Evolutionary conservation across 1,284 basidiomycete genomes (phyloP).

Genomic region (Moniliophthora roreri): DNA sequence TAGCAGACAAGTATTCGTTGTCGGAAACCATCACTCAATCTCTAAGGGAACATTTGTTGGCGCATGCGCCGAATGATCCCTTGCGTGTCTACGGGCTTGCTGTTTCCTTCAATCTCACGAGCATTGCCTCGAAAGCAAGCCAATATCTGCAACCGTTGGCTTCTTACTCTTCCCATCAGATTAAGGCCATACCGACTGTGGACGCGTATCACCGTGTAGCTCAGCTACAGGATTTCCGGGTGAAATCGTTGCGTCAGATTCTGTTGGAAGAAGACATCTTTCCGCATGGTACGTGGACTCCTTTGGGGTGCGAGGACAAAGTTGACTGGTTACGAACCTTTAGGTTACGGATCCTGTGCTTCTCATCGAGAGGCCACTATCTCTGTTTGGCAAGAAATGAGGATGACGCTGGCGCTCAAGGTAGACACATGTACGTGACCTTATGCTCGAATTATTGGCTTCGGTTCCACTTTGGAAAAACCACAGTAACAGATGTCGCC

Average conservation of each 20-base stretch:
- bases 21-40: conserved; percentile 37
- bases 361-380: conserved; percentile 44
- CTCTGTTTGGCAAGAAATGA: conserved; percentile 47
- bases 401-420: conserved; percentile 39
- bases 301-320: neutral
- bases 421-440: conserved; percentile 50
- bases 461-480: conserved; percentile 1
- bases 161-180: conserved; percentile 49
- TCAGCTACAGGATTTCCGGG: conserved; percentile 53
- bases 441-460: conserved; percentile 6
- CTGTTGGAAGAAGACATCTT: conserved; percentile 60
- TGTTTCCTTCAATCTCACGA: conserved; percentile 34
- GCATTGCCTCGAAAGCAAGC: conserved; percentile 54
- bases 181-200: conserved; percentile 52
- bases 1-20: conserved; percentile 66
- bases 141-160: conserved; percentile 57
- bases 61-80: conserved; percentile 48
- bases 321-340: conserved; percentile 21
- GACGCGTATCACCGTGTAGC: conserved; percentile 60
- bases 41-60: conserved; percentile 52
- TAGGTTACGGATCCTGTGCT: conserved; percentile 59
- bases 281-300: conserved; percentile 48
- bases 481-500: conserved; percentile 58
- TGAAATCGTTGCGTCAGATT: conserved; percentile 46
- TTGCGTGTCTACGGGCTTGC: conserved; percentile 61